Base-by-base conservation (phyloP, 2,329 filamentous ascomycete species). In the Colletotrichum nymphaeae region DNA sequence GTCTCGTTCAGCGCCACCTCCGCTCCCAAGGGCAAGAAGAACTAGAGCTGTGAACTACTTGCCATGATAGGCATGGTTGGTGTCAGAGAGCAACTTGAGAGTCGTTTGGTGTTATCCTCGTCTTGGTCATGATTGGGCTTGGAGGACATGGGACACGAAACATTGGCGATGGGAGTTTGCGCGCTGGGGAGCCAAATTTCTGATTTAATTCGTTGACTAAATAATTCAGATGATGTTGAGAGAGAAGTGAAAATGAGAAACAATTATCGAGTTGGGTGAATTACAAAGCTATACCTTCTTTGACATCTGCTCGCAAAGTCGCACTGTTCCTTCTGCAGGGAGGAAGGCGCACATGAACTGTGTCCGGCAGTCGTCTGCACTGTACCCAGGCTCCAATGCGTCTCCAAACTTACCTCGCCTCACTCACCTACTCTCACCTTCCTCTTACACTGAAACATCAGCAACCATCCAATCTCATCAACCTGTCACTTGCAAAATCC, bases 1-100 rank as follows among this genome's bases (percentile, higher is more conserved):
- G 79, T 86, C 24, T 74, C 81, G 65, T 85, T 86, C 75, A 63
- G 77, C 64, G 81, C 79, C 4, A 67, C 68, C n/a, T 73, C 71
- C 14, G 28, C 56, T 24, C 66, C 70, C 55, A 37, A 42, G 24
- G 30, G 62, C 30, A 26, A 6, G n/a, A 30, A 22, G 7, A 28
- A 37, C 7, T 30, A 12, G 22, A 49, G 42, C 22, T 9, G 19
- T 22, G 19, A 49, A 49, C 16, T 49, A n/a, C 42, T 49, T 22
- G 42, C 42, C 19, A 49, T 22, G 42, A 49, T 9, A 49, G 42
- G 42, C 42, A 49, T 49, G 42, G 42, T 49, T 5, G 37, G 62
- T 32, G 53, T 59, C 4, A 28, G 42, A 42, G 37, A 42, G 32
- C 32, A 42, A 24, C 24, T 22, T 3, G n/a, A 64, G 30, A 60